Evolutionary conservation across 441 rosid genomes (phyloP).

Genomic region (Metrosideros polymorpha): DNA sequence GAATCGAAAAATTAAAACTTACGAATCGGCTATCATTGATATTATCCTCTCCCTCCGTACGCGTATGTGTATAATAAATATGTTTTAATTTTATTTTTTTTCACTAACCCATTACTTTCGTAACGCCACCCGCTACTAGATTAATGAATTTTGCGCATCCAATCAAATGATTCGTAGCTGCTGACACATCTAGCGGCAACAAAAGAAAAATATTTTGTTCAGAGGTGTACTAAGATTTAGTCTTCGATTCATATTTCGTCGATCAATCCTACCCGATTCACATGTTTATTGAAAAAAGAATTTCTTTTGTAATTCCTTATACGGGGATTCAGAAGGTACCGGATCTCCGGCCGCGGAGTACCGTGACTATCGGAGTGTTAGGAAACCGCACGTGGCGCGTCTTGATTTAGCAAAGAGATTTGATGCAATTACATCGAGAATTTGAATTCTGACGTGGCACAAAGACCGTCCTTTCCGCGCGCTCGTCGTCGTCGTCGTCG

Average conservation of each 20-base stretch:
- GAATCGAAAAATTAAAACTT: neutral
- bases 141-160: neutral
- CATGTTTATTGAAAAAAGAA: accelerated
- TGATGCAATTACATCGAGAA: neutral
- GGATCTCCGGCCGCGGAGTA: too few relatives aligned
- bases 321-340: too few relatives aligned
- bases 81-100: neutral
- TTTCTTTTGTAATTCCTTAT: neutral
- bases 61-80: neutral
- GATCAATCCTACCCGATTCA: accelerated
- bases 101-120: neutral
- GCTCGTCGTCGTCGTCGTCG: neutral
- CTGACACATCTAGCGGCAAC: accelerated
- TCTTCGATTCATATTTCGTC: neutral
- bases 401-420: neutral
- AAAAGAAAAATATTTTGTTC: neutral
- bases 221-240: neutral
- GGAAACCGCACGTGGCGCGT: neutral
- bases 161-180: accelerated
- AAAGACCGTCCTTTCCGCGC: neutral
- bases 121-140: neutral
- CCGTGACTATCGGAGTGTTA: neutral
- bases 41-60: neutral
- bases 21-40: neutral
- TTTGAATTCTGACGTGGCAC: neutral